These are phyloP conservation scores for Albophoma yamanashiensis DNA, from an alignment of 2,329 filamentous ascomycete species.

Conservation along the genomic window DNA sequence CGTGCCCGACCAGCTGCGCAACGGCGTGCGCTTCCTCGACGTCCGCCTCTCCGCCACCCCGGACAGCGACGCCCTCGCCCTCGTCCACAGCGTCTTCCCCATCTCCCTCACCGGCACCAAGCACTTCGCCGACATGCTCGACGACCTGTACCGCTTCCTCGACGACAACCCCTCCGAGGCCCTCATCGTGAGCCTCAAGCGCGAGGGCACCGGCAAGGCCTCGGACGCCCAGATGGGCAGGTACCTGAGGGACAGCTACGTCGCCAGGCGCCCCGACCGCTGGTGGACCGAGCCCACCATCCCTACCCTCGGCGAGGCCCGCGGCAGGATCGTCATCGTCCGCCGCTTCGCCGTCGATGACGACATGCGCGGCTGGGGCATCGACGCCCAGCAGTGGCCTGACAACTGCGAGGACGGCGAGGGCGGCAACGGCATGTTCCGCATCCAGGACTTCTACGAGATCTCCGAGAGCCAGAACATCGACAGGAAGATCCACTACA, in stretches of 20 bases:
- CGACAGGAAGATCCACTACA: conserved; percentile 66
- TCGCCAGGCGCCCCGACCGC: conserved; percentile 37
- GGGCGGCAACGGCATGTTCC: conserved; percentile 60
- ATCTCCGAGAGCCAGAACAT: conserved; percentile 67
- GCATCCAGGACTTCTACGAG: conserved; percentile 93
- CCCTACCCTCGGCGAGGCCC: conserved; percentile 66
- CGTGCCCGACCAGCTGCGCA: conserved; percentile 67
- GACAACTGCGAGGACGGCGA: conserved; percentile 76
- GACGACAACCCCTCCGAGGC: conserved; percentile 69
- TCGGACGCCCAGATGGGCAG: conserved; percentile 70
- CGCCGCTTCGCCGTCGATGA: conserved; percentile 65
- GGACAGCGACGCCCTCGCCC: conserved; percentile 56
- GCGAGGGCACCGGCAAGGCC: conserved; percentile 73
- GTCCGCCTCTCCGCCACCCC: conserved; percentile 55
- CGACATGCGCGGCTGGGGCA: conserved; percentile 42
- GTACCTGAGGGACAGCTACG: conserved; percentile 65
- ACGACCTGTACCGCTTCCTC: conserved; percentile 65
- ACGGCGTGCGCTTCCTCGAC: conserved; percentile 92
- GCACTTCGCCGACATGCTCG: conserved; percentile 64
- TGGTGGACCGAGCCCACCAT: conserved; percentile 76
- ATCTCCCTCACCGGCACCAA: conserved; percentile 74
- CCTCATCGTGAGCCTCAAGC: conserved; percentile 78
- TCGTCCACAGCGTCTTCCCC: conserved; percentile 87
- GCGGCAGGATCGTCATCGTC: conserved; percentile 75
- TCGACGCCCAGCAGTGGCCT: conserved; percentile 62